Base-by-base conservation (phyloP, 2,329 filamentous ascomycete genomes). In the Alternaria sp. region DNA sequence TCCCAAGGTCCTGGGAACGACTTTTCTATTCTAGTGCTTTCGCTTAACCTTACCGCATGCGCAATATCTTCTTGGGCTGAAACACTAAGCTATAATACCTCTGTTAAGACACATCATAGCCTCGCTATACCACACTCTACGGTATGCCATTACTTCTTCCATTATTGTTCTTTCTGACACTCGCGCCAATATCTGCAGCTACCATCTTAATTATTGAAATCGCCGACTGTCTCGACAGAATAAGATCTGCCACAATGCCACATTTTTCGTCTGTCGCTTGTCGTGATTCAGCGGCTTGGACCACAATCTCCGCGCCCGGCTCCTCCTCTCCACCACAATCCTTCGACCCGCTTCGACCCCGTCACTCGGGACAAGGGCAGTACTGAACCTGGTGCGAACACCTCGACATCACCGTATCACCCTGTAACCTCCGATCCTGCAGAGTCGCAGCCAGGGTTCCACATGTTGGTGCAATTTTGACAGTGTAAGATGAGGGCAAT, bases 11-110 rank as follows among this genome's bases (percentile, higher is more conserved):
- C 50, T 45, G 64, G 49, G 60, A 65, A 32, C 22, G 41, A 12
- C 54, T 65, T 66, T 63, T 70, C 66, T 69, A 73, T 63, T 62
- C 61, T 69, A 61, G 65, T 46, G 60, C 60, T 60, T 64, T 69
- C 59, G 62, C 63, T 70, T 75, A 74, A 60, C 43, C 45, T 54
- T 51, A 60, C 54, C 70, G 71, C 69, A 72, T 69, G 62, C 64
- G 64, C 70, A 68, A 71, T 74, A 72, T 65, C 54, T 70, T 68
- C 55, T 65, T 66, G 60, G 65, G 65, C 69, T 74, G 73, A 75
- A 76, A 76, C 74, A 71, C 62, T 72, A 75, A 73, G 65, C 56
- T 66, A 68, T 74, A 73, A 62, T 22, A 64, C 43, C 50, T 54
- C 51, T 57, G 36, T 57, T 71, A 71, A 70, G 64, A 50, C 57